These are phyloP conservation scores for Hordeum vulgare DNA, from an alignment of 176 grass and related monocot genomes.

Conservation along the genomic window DNA sequence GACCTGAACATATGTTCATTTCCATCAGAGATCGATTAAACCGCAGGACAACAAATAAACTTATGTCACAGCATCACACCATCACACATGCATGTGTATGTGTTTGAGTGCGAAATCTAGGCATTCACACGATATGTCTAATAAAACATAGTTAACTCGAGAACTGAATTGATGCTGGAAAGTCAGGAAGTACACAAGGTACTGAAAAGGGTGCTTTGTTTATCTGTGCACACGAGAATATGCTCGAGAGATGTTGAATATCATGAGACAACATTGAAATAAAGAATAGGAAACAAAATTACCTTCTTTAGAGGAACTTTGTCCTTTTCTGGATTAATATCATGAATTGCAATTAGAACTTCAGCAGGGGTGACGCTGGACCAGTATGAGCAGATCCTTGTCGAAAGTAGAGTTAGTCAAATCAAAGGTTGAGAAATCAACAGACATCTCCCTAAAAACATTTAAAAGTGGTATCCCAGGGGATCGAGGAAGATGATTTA, in stretches of 20 bases:
- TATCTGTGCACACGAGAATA: background rate
- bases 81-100: background rate
- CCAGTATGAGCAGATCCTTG: constrained; percentile 93
- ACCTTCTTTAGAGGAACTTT: constrained; percentile 86
- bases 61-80: too few relatives aligned
- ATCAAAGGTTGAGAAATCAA: background rate
- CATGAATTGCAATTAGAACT: constrained; percentile 97
- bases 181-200: background rate
- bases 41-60: too few relatives aligned
- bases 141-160: background rate
- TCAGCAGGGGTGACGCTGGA: constrained; percentile 86
- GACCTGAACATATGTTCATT: constrained; percentile 53
- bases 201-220: background rate
- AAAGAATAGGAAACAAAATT: background rate
- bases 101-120: background rate
- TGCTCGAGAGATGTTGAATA: background rate
- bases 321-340: constrained; percentile 84
- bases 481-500: background rate
- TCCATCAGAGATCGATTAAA: constrained; percentile 16
- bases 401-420: constrained; percentile 2
- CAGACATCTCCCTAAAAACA: background rate
- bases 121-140: background rate
- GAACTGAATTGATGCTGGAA: background rate
- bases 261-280: background rate
- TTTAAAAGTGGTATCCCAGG: background rate